Evolutionary conservation across 1,284 basidiomycete genomes (phyloP), one percentile per base, ranked within the genome.

Genomic region (Boletus semigastroideus): DNA sequence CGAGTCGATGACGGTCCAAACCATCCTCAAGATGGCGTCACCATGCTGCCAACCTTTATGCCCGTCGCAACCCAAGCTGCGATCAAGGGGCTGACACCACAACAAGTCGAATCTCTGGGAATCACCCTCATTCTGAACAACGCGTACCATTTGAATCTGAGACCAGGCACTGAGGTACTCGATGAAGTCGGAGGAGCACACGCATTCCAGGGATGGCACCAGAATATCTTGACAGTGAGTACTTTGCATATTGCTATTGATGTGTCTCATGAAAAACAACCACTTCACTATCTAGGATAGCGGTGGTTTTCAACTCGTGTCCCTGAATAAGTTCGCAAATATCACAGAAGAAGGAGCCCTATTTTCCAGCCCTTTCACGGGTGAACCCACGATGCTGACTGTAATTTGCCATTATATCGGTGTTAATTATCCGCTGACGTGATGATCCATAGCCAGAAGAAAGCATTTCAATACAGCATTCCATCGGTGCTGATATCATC

Each of bases 51-150:
- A 0, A 91, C 91, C 0, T 93, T 94, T 64, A 93, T 93, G 91
- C 91, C 92, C 13, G 91, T 93, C 7, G 91, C 90, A 4, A 93
- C 90, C 5, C 91, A 93, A 67, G 90, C 86, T 22, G 87, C 90
- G 2, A 90, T 93, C 63, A 93, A 93, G 67, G 90, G 90, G 4
- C 72, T 94, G 13, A 92, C 90, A 3, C 72, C 88, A n/a, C 84
- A 90, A 49, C 91, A 94, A 68, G 82, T 91, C 41, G 88, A 92
- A 64, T 76, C 84, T 2, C 75, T 92, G 2, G 91, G 90, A 1
- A 76, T 91, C 28, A 87, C 85, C 2, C 75, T 93, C 46, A 87
- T 92, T 33, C 74, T 92, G 40, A 92, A 93, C 65, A 93, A 93
- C 66, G 90, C 91, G 0, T 94, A 92, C 62, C 90, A 94, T 64